Evolutionary conservation across 257 asterid genomes (phyloP), one percentile per base, ranked within the genome.

Genomic region (Phtheirospermum japonicum): DNA sequence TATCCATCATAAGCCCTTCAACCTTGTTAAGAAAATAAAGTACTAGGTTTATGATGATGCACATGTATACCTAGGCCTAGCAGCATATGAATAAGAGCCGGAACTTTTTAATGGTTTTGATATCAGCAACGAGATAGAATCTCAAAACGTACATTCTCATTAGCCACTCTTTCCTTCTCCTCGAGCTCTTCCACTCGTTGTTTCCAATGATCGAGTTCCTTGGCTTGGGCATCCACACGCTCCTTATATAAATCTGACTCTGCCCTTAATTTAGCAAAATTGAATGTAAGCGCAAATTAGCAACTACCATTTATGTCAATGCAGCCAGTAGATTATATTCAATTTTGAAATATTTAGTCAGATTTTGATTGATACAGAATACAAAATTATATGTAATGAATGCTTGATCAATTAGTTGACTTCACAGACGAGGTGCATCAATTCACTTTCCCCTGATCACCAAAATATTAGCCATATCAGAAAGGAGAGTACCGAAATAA

Each of bases 1-100:
- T 71, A 70, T 89, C 99, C 79, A 86, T 77, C 96, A 91, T 81
- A 80, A 91, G 98, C 70, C 95, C 98, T 82, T 91, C 98, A 77
- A 91, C 82, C 98, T 91, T 61, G 46, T 57, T 53, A 50, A 66
- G 59, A 57, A 37, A 51, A n/a, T 39, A 12, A 46, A 58, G 46
- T 37, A 36, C 43, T 20, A 23, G 23, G 54, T 63, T 50, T 16
- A 63, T 32, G 42, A 71, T 58, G 58, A 57, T 34, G 33, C 45
- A 50, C 20, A n/a, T n/a, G 52, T 32, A 55, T 17, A 32, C 12
- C 10, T 11, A 39, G 55, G 20, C 12, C 10, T 11, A 39, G 55
- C 37, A 63, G n/a, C 60, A 51, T 52, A 43, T 39, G 2, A 39
- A 17, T 32, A 53, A 34, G 7, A 52, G 54, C 62, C 16, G 54